Evolutionary conservation across 805 yeast species (phyloP).

Genomic region (Yamadazyma sp.): DNA sequence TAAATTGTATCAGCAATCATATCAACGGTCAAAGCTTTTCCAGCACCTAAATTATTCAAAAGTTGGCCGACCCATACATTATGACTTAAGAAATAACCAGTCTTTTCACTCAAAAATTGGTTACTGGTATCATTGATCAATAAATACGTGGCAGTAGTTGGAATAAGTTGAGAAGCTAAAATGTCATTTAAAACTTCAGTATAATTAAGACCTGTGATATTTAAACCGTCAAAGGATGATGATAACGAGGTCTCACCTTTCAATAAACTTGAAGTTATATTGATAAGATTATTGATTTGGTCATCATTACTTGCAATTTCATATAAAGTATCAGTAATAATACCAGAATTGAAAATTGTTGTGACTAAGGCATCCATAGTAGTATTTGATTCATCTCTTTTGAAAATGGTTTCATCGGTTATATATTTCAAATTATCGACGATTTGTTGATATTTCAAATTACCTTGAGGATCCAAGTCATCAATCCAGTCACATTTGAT

Average conservation of each 20-base stretch:
- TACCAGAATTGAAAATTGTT: constrained; percentile 9
- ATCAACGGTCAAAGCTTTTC: constrained; percentile 26
- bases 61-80: constrained; percentile 29
- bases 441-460: constrained; percentile 7
- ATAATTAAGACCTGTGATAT: constrained; percentile 22
- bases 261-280: constrained; percentile 16
- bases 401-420: constrained; percentile 10
- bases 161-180: constrained; percentile 25
- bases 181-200: constrained; percentile 20
- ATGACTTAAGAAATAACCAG: constrained; percentile 25
- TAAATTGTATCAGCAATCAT: constrained; percentile 27
- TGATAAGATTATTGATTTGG: constrained; percentile 26
- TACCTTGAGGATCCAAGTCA: constrained; percentile 10
- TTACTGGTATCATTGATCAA: constrained; percentile 29
- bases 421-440: constrained; percentile 10
- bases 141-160: constrained; percentile 21
- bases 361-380: constrained; percentile 8
- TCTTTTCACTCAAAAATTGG: constrained; percentile 18
- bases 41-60: constrained; percentile 31
- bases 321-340: constrained; percentile 20
- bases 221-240: constrained; percentile 11
- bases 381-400: constrained; percentile 8
- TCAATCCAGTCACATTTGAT: constrained; percentile 8
- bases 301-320: constrained; percentile 29
- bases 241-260: constrained; percentile 6